Percentiles rank a stretch among this genome's conserved stretches.
Evolutionary conservation across 2,329 filamentous ascomycete genomes (phyloP).

Genomic region (Alternaria angustiovoidea): DNA sequence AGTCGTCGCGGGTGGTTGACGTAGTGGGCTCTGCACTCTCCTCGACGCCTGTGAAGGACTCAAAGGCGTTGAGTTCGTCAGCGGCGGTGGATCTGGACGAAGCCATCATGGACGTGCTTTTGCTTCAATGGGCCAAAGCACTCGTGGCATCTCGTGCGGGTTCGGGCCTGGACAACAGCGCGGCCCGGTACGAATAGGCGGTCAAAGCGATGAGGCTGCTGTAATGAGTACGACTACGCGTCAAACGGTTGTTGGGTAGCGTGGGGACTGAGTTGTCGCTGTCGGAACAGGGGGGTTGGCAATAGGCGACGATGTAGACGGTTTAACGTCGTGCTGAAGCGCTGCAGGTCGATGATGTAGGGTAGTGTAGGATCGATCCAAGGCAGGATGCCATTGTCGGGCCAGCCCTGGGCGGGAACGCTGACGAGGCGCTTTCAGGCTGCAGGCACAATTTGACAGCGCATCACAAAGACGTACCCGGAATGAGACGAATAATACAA

Average conservation of each 20-base stretch:
- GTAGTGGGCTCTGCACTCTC: slow-evolving; percentile 50
- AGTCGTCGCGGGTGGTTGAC: slow-evolving; percentile 18
- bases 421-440: slow-evolving; percentile 9
- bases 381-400: not conserved
- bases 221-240: slow-evolving; percentile 31
- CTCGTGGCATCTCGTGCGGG: slow-evolving; percentile 43
- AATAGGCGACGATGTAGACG: slow-evolving; percentile 7
- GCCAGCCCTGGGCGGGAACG: slow-evolving; percentile 5
- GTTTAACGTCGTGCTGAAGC: slow-evolving; percentile 18
- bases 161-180: slow-evolving; percentile 32
- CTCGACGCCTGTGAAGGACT: slow-evolving; percentile 44
- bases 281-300: slow-evolving; percentile 14
- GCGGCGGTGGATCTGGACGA: slow-evolving; percentile 10
- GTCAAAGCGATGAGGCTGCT: slow-evolving; percentile 32
- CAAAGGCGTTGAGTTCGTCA: slow-evolving; percentile 40
- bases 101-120: slow-evolving; percentile 32
- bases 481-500: not conserved
- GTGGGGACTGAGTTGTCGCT: slow-evolving; percentile 23
- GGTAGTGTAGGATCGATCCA: not conserved
- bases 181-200: slow-evolving; percentile 37
- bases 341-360: slow-evolving; percentile 12
- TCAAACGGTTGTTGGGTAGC: slow-evolving; percentile 40
- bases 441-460: slow-evolving; percentile 26
- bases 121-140: slow-evolving; percentile 31
- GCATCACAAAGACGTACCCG: slow-evolving; percentile 20